Base-by-base conservation (phyloP, 352 stramenopile species). In the Pythium monospermum region DNA sequence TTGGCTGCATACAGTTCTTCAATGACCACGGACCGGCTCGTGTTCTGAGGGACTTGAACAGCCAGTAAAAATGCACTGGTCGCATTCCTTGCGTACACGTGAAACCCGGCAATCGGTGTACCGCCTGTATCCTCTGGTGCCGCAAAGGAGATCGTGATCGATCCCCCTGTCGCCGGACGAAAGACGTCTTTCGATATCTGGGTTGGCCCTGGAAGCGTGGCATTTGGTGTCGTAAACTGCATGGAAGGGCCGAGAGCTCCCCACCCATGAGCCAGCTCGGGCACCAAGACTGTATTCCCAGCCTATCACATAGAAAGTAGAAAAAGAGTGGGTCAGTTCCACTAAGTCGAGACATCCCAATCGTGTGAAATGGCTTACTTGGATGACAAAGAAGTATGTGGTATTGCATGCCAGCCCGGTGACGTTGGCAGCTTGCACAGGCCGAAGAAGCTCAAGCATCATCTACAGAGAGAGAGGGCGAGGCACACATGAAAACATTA, bases 111-210 rank as follows among this genome's bases (percentile, higher is more conserved):
- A 2, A 60, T 28, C 1, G 43, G 40, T 21, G 31, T 57, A 67
- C 76, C 77, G 68, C 76, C 77, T 22, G 65, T 81, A 32, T 90
- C 78, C 0, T 66, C 21, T 19, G 78, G 76, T 0, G 57, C 19
- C 23, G 71, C 48, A 76, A 76, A 90, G 15, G 59, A 56, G 7
- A 84, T 38, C 42, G 60, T 66, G n/a, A 90, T 58, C 25, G 71
- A 69, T 4, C 78, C 78, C n/a, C 76, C 78, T 0, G 78, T 85
- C 0, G 69, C 33, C 0, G 41, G 18, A 6, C 6, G 6, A 3
- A 40, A 36, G 1, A 50, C 43, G 4, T 13, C 15, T 6, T 18
- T 43, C 4, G 37, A 36, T 1, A 61, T 42, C 3, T 23, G 18
- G 2, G 47, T 53, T 21, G 78, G 47, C 0, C 73, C 68, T 19